phyloP scores from a whole-genome alignment of 2,329 filamentous ascomycete genomes.

The Exophiala calicioides region DNA sequence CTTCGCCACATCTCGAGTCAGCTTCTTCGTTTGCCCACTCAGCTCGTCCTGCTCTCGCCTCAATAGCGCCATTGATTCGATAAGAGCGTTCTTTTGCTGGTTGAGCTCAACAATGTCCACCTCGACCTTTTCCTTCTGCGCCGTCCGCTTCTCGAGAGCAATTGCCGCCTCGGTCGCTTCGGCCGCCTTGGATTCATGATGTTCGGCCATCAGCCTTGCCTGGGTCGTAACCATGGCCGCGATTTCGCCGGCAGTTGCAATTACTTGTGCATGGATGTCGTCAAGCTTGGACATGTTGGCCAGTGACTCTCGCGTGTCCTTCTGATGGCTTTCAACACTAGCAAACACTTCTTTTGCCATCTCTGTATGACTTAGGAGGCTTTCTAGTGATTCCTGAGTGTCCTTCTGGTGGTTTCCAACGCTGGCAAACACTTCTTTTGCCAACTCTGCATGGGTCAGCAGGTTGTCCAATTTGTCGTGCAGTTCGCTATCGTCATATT shows the following conservation, averaged over 20 bases:
- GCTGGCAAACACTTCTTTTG: constrained; percentile 49
- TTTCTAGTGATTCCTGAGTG: constrained; percentile 70
- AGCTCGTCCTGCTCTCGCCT: constrained; percentile 64
- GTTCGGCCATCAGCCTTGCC: constrained; percentile 71
- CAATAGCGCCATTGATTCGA: constrained; percentile 55
- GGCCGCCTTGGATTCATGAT: constrained; percentile 75
- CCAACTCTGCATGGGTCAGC: constrained; percentile 38
- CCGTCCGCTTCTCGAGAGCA: constrained; percentile 73
- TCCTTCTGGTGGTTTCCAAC: constrained; percentile 65
- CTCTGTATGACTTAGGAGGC: no score
- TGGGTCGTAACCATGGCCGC: constrained; percentile 78
- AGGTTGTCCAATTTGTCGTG: constrained; percentile 60
- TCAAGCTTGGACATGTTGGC: constrained; percentile 80
- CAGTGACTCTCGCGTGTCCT: constrained; percentile 68
- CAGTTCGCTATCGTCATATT: constrained; percentile 64
- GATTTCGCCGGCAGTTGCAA: constrained; percentile 79
- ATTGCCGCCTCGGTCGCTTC: constrained; percentile 77
- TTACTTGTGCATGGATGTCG: constrained; percentile 83
- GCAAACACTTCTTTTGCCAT: constrained; percentile 45
- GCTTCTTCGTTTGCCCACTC: constrained; percentile 72
- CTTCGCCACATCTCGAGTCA: constrained; percentile 83
- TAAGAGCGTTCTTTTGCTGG: constrained; percentile 64
- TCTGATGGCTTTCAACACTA: constrained; percentile 62
- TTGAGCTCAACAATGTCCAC: constrained; percentile 51
- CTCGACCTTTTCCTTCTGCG: constrained; percentile 65